A percentile compares a stretch with the other conserved stretches of the same genome.
These are phyloP conservation scores for Clonostachys sp. DNA, from an alignment of 2,329 filamentous ascomycete species.

Conservation along the genomic window DNA sequence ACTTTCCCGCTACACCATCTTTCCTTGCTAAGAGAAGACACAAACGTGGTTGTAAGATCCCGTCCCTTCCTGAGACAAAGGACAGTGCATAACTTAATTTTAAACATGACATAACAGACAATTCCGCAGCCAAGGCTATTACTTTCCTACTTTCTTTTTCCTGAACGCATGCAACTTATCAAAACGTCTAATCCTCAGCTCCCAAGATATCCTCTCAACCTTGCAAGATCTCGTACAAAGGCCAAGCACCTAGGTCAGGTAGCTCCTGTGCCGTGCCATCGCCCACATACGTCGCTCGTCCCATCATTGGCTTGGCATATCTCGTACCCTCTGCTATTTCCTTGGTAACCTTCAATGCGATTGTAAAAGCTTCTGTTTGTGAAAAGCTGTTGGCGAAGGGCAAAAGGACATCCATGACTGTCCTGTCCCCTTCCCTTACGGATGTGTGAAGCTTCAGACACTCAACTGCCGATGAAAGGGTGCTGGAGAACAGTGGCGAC, in stretches of 20 bases:
- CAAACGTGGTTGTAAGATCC: too few relatives aligned
- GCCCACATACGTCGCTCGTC: slow-evolving; percentile 17
- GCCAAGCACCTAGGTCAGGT: slow-evolving; percentile 21
- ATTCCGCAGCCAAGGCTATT: too few relatives aligned
- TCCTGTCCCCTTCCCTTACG: slow-evolving; percentile 35
- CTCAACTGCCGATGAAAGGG: slow-evolving; percentile 11
- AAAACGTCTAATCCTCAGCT: too few relatives aligned
- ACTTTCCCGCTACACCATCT: too few relatives aligned
- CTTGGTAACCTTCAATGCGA: slow-evolving; percentile 33
- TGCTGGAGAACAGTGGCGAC: slow-evolving; percentile 9
- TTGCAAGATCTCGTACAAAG: slow-evolving; percentile 15
- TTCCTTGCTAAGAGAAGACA: too few relatives aligned
- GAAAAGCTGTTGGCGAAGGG: slow-evolving; percentile 61
- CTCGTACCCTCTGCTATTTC: slow-evolving; percentile 19
- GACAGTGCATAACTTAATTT: too few relatives aligned
- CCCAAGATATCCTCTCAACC: neutral
- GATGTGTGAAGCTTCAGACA: slow-evolving; percentile 15
- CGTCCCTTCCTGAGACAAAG: too few relatives aligned
- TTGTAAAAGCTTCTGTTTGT: slow-evolving; percentile 36
- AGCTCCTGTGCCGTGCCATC: slow-evolving; percentile 16
- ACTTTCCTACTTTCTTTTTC: too few relatives aligned
- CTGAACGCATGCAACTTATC: too few relatives aligned
- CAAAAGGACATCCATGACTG: slow-evolving; percentile 65
- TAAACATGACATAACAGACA: too few relatives aligned
- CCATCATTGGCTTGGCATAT: slow-evolving; percentile 16